phyloP scores from a whole-genome alignment of 305 asterid genomes.

The Fraxinus sp. region DNA sequence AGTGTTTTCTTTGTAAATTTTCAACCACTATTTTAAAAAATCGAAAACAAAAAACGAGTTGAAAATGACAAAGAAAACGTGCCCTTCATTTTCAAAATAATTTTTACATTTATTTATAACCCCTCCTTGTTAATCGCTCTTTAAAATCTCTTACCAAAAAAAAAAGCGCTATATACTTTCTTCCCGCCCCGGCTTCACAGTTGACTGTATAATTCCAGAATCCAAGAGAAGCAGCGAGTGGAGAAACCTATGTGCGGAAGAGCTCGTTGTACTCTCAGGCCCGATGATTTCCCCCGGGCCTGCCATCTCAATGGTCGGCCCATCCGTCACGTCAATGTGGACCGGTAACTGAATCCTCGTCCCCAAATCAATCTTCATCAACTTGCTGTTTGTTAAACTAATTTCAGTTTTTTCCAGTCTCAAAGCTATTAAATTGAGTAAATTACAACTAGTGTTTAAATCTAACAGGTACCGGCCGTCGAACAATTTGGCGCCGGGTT shows the following conservation, averaged over 20 bases:
- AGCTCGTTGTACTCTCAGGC: slow-evolving; percentile 69
- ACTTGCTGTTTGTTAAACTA: neutral
- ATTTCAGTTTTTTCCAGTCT: neutral
- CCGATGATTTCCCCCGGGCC: slow-evolving; percentile 66
- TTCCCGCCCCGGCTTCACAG: neutral
- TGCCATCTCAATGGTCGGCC: slow-evolving; percentile 62
- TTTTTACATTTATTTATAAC: too few relatives aligned
- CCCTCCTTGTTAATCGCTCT: neutral
- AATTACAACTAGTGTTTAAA: neutral
- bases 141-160: neutral
- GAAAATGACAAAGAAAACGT: too few relatives aligned
- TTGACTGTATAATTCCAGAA: neutral
- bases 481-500: slow-evolving; percentile 81
- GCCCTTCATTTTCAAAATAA: too few relatives aligned
- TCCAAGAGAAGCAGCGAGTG: neutral
- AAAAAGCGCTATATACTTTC: neutral
- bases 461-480: slow-evolving; percentile 69
- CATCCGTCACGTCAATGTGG: slow-evolving; percentile 62
- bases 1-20: too few relatives aligned
- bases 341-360: slow-evolving; percentile 41
- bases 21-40: too few relatives aligned
- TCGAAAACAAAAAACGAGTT: too few relatives aligned
- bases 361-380: neutral
- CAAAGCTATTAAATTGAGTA: neutral
- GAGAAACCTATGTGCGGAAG: slow-evolving; percentile 67